Evolutionary conservation across 495 filamentous ascomycete genomes (phyloP), one percentile per base, ranked within the genome.

Genomic region (Daldinia childiae): DNA sequence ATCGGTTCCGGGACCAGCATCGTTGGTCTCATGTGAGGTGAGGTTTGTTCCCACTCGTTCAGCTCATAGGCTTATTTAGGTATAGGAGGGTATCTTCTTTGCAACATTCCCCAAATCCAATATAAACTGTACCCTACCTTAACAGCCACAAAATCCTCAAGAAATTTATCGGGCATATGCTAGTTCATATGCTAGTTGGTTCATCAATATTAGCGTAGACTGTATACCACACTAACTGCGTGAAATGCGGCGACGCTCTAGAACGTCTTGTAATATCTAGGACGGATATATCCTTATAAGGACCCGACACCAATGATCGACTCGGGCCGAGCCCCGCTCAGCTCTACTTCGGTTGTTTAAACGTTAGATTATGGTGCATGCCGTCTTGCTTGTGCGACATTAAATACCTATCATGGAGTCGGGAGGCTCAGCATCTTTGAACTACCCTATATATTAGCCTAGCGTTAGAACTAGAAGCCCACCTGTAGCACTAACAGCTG

Each of bases 91-190:
- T 59, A 27, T 43, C 38, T 27, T 21, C 54, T 64, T 12, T 51
- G 52, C 66, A 51, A 52, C 55, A 54, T 52, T 45, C n/a, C 30
- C 36, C 36, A 43, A 50, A 34, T 24, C 6, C 39, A 68, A 63
- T 52, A 68, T 63, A 63, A 38, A 63, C 15, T 64, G 45, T 64
- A 9, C 15, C n/a, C 15, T 38, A 26, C 43, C 26, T 27, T 21
- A 48, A 39, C 29, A 54, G 34, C 32, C 48, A 29, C 63, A 27
- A 15, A 32, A 55, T 2, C 6, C 39, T 34, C n/a, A 60, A 58
- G 8, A 58, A 50, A 36, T 65, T 45, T 39, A 50, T 9, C 21
- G 14, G 27, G 41, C 17, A 26, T 55, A 57, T 58, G 52, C 38
- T 65, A 19, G 34, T 64, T 43, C 17, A 26, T 55, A 57, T 58